phyloP scores from a whole-genome alignment of 75 land plant species.

The Sequoia sempervirens region DNA sequence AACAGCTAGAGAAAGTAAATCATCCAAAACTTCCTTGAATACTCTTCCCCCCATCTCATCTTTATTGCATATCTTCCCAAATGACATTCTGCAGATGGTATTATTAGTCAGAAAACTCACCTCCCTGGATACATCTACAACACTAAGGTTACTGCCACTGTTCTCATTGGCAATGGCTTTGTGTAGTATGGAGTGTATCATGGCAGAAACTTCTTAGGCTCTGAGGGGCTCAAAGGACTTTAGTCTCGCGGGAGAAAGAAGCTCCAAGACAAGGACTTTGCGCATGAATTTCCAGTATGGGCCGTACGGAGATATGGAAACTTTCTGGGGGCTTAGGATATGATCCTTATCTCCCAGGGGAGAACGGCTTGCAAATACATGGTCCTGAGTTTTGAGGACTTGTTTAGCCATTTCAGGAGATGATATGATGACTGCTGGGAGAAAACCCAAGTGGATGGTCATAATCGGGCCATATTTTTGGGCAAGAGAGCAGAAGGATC shows the following conservation, averaged over 20 bases:
- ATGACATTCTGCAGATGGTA: not conserved
- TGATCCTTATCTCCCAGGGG: not conserved
- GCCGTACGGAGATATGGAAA: conserved; percentile 16
- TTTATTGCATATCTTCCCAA: not conserved
- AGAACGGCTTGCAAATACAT: not conserved
- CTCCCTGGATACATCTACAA: not conserved
- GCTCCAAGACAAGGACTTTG: conserved; percentile 19
- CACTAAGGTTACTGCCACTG: not conserved
- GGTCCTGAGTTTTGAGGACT: conserved; percentile 10
- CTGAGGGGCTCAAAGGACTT: conserved; percentile 7
- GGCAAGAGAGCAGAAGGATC: not conserved
- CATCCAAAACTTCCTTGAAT: not conserved
- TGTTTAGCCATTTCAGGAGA: conserved; percentile 4
- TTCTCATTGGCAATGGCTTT: not conserved
- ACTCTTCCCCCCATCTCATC: too few relatives aligned
- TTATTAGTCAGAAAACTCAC: not conserved
- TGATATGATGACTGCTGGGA: not conserved
- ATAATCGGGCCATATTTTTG: conserved; percentile 4
- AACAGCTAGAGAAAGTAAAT: not conserved
- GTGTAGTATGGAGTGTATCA: not conserved
- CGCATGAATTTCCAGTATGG: conserved; percentile 30
- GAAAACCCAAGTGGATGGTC: not conserved
- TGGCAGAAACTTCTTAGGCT: conserved; percentile 12
- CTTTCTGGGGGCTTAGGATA: not conserved
- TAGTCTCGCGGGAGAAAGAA: conserved; percentile 15